Evolutionary conservation across 129 eudicot species (phyloP), one percentile per base, ranked within the genome.

Genomic region (Erigeron canadensis): DNA sequence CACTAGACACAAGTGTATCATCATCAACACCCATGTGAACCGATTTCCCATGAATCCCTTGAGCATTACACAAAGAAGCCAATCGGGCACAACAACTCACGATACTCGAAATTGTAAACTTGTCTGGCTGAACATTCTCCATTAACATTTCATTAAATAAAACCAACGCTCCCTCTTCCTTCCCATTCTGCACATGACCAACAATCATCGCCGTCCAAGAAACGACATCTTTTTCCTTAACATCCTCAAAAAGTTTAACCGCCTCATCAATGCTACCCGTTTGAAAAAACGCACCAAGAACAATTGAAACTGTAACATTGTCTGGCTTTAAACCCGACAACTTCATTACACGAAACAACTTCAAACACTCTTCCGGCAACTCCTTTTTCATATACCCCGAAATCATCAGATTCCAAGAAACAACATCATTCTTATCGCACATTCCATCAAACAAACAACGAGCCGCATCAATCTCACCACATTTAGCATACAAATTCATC

Each of bases 341-440:
- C 69, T 78, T 66, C 84, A 75, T 77, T 58, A 76, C 75, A 37
- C n/a, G 21, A 69, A 80, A 80, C 67, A 84, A 73, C 8, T 60
- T 78, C 21, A 84, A 43, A 51, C 78, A 77, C 44, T 58, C 56
- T 65, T 69, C 72, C 15, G 65, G 76, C 68, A 58, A 51, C 67
- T 81, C 77, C 6, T 76, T 75, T 61, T 70, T 80, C 77, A 82
- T 12, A 58, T 74, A 85, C 10, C 86, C 85, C 6, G 79, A 73
- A 74, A 85, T 82, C 83, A 82, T 85, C 54, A 75, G 70, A 79
- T 80, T 85, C 87, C 83, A 85, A 6, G 83, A 79, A 19, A 85
- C 83, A 43, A 77, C 68, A 48, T 67, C 68, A 48, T 67, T 80
- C 71, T 74, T 82, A 5, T 71, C 51, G 17, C 73, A 8, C 81